Base-by-base conservation (phyloP, 1,284 basidiomycete genomes). In the Puccinia sorghi region DNA sequence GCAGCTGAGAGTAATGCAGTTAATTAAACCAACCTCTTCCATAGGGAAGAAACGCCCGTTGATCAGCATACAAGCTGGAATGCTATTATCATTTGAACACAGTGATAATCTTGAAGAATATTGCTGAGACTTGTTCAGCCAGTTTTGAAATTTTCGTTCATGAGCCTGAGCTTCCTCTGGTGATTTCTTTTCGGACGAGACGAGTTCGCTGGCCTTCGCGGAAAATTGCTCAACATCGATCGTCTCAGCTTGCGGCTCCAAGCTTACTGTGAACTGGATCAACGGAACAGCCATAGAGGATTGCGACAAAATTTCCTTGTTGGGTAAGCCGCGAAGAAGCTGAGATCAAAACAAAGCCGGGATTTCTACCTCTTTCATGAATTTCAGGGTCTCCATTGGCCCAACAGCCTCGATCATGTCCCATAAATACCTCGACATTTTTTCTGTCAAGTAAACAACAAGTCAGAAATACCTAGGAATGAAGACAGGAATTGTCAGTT, bases 31-130 rank as follows among this genome's bases (percentile, higher is more conserved):
- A 81, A 94, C 93, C 79, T 92, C 90, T 80, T 89, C 88, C 80
- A 93, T 85, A 7, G 88, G 85, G 43, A 90, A 87, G 83, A 92
- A 88, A 82, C 91, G 93, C 17, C 96, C 96, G 82, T 98, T 98
- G 82, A 97, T 87, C 84, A 97, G 96, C 73, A 85, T 32, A 86
- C 88, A 83, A 0, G 84, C 84, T n/a, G 41, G 46, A 39, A 70
- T 22, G n/a, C 39, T 69, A 22, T 69, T 20, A 32, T 67, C 57
- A 52, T 64, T 69, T 9, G 76, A 78, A 43, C 76, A 71, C 57
- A 78, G 13, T 32, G 76, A 67, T 48, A 78, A 39, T 70, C 76
- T 67, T 52, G 46, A 54, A 39, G 56, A 48, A 25, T 78, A 78
- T 3, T 57, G n/a, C 41, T 71, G 54, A 41, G 67, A 59, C 57